These are phyloP conservation scores for Aspergillus ochraceus DNA, from an alignment of 2,329 filamentous ascomycete genomes.

Conservation along the genomic window DNA sequence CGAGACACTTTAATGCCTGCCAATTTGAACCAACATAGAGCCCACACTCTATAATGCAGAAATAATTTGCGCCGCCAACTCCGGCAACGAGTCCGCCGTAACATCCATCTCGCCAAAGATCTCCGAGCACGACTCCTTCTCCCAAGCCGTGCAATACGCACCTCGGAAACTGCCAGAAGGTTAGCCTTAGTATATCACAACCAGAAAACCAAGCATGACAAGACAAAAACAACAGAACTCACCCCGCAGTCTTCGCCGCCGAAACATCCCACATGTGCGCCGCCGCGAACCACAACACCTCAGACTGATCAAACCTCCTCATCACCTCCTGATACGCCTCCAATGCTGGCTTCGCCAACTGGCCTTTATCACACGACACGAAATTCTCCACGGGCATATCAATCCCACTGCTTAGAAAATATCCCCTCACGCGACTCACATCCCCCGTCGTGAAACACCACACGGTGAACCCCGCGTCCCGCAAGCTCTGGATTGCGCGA, in stretches of 20 bases:
- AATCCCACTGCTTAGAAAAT: slow-evolving; percentile 52
- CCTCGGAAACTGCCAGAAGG: slow-evolving; percentile 41
- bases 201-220: background rate
- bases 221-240: background rate
- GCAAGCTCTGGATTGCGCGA: slow-evolving; percentile 39
- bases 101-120: slow-evolving; percentile 57
- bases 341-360: slow-evolving; percentile 53
- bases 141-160: slow-evolving; percentile 55
- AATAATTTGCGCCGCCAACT: slow-evolving; percentile 48
- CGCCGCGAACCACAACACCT: slow-evolving; percentile 57
- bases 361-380: slow-evolving; percentile 51
- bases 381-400: slow-evolving; percentile 54
- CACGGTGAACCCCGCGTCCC: slow-evolving; percentile 50
- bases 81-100: slow-evolving; percentile 46
- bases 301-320: slow-evolving; percentile 40
- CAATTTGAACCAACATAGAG: too few relatives aligned
- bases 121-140: slow-evolving; percentile 52
- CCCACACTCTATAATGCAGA: background rate
- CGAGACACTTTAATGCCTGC: too few relatives aligned
- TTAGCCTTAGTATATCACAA: too few relatives aligned
- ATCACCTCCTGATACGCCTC: slow-evolving; percentile 49
- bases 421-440: slow-evolving; percentile 50
- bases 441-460: slow-evolving; percentile 59
- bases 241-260: slow-evolving; percentile 51
- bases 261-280: slow-evolving; percentile 62